phyloP scores from a whole-genome alignment of 768 basidiomycete genomes.

The Tulasnella sp. region DNA sequence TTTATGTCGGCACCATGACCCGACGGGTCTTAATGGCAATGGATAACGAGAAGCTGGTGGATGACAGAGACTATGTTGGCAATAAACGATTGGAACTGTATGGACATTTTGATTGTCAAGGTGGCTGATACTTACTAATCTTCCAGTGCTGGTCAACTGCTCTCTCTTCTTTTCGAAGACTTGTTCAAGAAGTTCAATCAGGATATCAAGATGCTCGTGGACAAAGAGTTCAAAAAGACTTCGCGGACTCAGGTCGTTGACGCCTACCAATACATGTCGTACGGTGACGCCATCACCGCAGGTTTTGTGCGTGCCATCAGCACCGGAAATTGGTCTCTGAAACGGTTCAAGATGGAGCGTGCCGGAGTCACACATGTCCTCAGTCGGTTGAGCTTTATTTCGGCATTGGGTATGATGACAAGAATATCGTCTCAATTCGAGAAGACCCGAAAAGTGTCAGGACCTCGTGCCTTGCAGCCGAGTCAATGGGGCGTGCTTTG shows the following conservation, averaged over 20 bases:
- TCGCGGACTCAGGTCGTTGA: slow-evolving; percentile 93
- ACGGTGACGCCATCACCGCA: slow-evolving; percentile 92
- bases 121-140: slow-evolving; percentile 18
- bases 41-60: slow-evolving; percentile 94
- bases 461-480: slow-evolving; percentile 93
- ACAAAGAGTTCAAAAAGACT: slow-evolving; percentile 95
- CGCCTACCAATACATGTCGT: slow-evolving; percentile 89
- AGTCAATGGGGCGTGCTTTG: slow-evolving; percentile 99
- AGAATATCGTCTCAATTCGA: slow-evolving; percentile 98
- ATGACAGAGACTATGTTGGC: slow-evolving; percentile 98
- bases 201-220: slow-evolving; percentile 90
- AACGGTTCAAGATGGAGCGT: slow-evolving; percentile 99
- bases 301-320: slow-evolving; percentile 97
- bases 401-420: slow-evolving; percentile 99
- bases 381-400: slow-evolving; percentile 91
- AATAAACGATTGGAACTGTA: slow-evolving; percentile 98
- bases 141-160: slow-evolving; percentile 84
- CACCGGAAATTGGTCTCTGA: slow-evolving; percentile 98
- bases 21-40: slow-evolving; percentile 93
- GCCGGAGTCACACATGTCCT: slow-evolving; percentile 98
- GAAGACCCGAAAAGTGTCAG: slow-evolving; percentile 97
- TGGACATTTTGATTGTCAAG: slow-evolving; percentile 38
- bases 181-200: slow-evolving; percentile 98
- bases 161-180: slow-evolving; percentile 95
- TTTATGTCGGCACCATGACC: slow-evolving; percentile 97